phyloP scores from a whole-genome alignment of 139 green algal genomes.

The Closterium sp. region DNA sequence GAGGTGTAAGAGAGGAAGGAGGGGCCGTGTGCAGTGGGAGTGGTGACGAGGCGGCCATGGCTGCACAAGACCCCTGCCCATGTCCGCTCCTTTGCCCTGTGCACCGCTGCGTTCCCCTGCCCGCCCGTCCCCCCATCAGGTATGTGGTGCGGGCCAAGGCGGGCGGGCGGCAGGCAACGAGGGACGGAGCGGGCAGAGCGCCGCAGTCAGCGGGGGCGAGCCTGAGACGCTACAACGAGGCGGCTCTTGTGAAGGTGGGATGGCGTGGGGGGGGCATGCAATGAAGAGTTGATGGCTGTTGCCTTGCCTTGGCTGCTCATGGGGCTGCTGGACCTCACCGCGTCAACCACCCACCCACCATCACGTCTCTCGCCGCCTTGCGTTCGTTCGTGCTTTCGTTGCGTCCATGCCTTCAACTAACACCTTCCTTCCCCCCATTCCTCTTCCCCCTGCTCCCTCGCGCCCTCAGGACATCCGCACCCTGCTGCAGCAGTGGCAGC shows the following conservation, averaged over 20 bases:
- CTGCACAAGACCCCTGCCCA: too few relatives aligned
- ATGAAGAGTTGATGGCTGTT: background rate
- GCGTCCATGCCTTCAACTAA: too few relatives aligned
- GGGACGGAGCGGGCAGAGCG: slow-evolving; percentile 83
- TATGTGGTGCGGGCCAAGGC: slow-evolving; percentile 89
- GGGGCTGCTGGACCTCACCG: too few relatives aligned
- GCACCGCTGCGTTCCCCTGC: background rate
- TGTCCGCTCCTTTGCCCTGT: background rate
- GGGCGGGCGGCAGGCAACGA: slow-evolving; percentile 81
- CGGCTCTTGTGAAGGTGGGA: slow-evolving; percentile 60
- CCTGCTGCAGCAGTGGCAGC: slow-evolving; percentile 63
- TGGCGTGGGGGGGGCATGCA: too few relatives aligned
- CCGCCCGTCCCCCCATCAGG: background rate
- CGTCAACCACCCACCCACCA: too few relatives aligned
- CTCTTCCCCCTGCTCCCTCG: background rate
- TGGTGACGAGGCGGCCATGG: too few relatives aligned
- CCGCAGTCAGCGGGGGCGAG: slow-evolving; percentile 76
- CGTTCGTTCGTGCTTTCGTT: too few relatives aligned
- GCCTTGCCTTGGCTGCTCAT: background rate
- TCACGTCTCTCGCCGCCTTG: too few relatives aligned
- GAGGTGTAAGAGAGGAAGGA: too few relatives aligned
- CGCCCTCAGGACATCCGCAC: slow-evolving; percentile 29
- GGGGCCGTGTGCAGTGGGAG: too few relatives aligned
- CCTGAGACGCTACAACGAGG: slow-evolving; percentile 88
- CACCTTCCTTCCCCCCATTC: background rate